Base-by-base conservation (phyloP, 2,329 filamentous ascomycete genomes). In the Fusarium devonianum region DNA sequence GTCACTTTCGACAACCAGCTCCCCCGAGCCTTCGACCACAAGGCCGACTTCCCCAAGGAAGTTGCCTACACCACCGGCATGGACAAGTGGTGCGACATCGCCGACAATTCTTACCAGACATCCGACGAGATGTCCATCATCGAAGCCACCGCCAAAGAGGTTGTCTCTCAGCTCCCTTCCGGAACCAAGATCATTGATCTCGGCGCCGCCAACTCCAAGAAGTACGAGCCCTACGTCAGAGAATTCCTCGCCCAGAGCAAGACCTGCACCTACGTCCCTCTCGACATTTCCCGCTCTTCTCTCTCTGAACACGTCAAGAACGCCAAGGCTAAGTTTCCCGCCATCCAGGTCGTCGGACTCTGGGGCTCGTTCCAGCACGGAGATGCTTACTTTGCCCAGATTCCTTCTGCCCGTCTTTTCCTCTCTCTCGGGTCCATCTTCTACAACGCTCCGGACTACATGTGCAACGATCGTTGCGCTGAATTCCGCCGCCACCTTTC, bases 41-140 rank as follows among this genome's bases (percentile, higher is more conserved):
- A 55, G 3, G 58, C 26, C 1, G 52, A 57, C 29, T 63, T 65
- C 19, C 62, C 63, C 2, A 63, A 65, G 56, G 63, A 65, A 14
- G 7, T 65, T 3, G 62, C 58, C 3, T 65, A 65, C 35, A 61
- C 50, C 1, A 16, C 26, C 0, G 56, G 52, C 0, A 65, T 65
- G 63, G 43, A 57, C 0, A 45, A 57, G 0, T 65, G 63, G 63
- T 43, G 29, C 1, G 19, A 40, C 0, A 58, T 65, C 1, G 50
- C 63, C 2, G 39, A 60, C 2, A 19, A 4, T 0, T 65, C 62
- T 0, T 64, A 64, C 17, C 63, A 65, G 13, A 65, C 63, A 0
- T 34, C 46, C 0, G 41, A 62, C 2, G 63, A 66, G 2, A 21
- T 62, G 0, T 0, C 11, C 0, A 63, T 66, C 13, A 66, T 66